Percentiles rank a stretch among this genome's conserved stretches.
These are phyloP conservation scores for Syncephalastrum monosporum DNA, from an alignment of 371 early-diverging fungal species.

Conservation along the genomic window DNA sequence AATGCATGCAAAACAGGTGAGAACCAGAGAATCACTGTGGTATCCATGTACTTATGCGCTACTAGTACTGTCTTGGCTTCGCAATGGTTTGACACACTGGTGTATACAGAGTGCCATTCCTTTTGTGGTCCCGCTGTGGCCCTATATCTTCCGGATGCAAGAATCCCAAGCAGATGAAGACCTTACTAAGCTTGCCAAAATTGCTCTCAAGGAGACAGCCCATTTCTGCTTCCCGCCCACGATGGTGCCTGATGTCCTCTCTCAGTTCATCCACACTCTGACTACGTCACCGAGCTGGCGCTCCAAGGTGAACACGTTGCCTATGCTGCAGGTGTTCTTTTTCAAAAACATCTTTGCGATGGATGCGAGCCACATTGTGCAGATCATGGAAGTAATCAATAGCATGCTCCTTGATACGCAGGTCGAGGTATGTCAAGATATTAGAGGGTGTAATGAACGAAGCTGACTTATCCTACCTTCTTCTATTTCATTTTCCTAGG, in stretches of 20 bases:
- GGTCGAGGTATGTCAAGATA: constrained; percentile 57
- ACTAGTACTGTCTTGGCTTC: constrained; percentile 68
- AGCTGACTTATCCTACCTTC: constrained; percentile 1
- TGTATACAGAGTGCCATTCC: constrained; percentile 55
- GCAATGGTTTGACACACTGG: constrained; percentile 53
- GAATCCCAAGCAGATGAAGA: constrained; percentile 78
- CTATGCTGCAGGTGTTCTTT: constrained; percentile 76
- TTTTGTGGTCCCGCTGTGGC: constrained; percentile 52
- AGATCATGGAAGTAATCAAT: constrained; percentile 65
- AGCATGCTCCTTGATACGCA: constrained; percentile 68
- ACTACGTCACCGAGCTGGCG: constrained; percentile 71
- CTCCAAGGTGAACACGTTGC: constrained; percentile 67
- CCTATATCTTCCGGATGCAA: constrained; percentile 70
- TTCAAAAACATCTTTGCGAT: constrained; percentile 73
- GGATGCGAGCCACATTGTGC: constrained; percentile 43
- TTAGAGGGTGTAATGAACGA: not conserved
- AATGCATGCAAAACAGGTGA: constrained; percentile 74
- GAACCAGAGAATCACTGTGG: not conserved
- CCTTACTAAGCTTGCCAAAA: constrained; percentile 59
- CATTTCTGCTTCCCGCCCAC: constrained; percentile 56
- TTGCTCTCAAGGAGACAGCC: constrained; percentile 51
- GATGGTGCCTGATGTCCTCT: constrained; percentile 50
- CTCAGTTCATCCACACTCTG: constrained; percentile 57
- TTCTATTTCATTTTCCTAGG: constrained; percentile 33
- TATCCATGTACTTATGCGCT: not conserved